Evolutionary conservation across 2,329 filamentous ascomycete genomes (phyloP), one percentile per base, ranked within the genome.

Genomic region (Acrodontium crateriforme): DNA sequence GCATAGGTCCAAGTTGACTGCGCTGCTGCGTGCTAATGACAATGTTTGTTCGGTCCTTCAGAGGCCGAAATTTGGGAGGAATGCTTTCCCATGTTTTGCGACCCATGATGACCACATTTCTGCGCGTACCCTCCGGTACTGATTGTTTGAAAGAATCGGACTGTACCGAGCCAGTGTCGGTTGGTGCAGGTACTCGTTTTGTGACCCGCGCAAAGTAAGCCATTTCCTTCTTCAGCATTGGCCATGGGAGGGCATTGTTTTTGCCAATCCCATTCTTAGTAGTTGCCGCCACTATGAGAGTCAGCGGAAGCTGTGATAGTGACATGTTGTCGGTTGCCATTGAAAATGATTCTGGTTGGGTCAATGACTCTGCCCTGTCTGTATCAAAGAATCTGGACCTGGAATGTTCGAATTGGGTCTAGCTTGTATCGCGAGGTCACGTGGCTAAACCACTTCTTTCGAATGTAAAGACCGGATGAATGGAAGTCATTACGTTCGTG

Each of bases 41-140:
- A 21, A 94, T 71, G 54, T 93, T 95, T 27, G 84, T 62, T 7
- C 89, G 66, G 37, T 74, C 78, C 36, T 72, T 75, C 18, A 98
- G 65, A 11, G 89, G 89, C 2, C 84, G 69, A 51, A 89, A 84
- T 28, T 65, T 68, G 5, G 63, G 49, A 2, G 89, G 87, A 35
- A 98, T 87, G 39, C 75, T 83, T 28, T 92, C 83, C 77, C 87
- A 98, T 0, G 89, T 98, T 57, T 91, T 94, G 48, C 89, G 79
- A 35, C 89, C 89, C 89, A 98, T 98, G 42, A 98, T 78, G 28
- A 95, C 81, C 11, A 81, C 79, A 53, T 66, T 65, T 9, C 34
- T 39, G 10, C 39, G 31, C 6, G 36, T 29, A n/a, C 32, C 40
- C 15, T 38, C 34, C 16, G 40, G 26, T 3, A 36, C 35, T n/a